Conservation (phyloP, 2,329 filamentous ascomycete species). For the Atkinsonella texensis region DNA sequence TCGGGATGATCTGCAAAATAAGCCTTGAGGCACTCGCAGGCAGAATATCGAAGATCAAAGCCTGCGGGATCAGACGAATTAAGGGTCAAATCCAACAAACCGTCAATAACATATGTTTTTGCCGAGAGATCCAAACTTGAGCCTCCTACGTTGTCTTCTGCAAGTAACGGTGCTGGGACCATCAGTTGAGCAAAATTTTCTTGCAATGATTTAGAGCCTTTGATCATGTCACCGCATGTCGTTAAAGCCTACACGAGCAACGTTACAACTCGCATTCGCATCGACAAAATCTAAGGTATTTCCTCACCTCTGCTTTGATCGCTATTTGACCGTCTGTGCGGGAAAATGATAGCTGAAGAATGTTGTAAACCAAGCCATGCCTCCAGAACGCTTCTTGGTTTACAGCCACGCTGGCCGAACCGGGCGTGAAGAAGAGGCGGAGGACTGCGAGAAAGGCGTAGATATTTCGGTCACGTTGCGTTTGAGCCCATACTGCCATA, state of each 20-base stretch:
- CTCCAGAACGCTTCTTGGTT: constrained; percentile 85
- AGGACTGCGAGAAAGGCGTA: constrained; percentile 83
- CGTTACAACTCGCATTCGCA: constrained; percentile 2
- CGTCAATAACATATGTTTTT: constrained; percentile 84
- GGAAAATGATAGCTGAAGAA: constrained; percentile 74
- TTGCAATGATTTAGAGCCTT: constrained; percentile 67
- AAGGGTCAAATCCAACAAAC: constrained; percentile 71
- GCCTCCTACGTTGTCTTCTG: constrained; percentile 21
- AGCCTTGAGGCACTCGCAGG: constrained; percentile 82
- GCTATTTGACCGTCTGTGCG: constrained; percentile 52
- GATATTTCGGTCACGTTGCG: constrained; percentile 76
- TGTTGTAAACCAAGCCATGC: constrained; percentile 64
- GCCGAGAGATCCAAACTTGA: constrained; percentile 37
- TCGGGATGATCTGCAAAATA: constrained; percentile 76
- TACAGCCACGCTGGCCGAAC: constrained; percentile 66
- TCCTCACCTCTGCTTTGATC: constrained; percentile 66
- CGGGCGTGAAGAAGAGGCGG: constrained; percentile 70
- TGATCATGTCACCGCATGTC: constrained; percentile 80
- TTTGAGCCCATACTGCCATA: constrained; percentile 61
- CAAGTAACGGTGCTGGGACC: constrained; percentile 49
- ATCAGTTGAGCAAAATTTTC: constrained; percentile 82
- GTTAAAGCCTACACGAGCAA: constrained; percentile 50
- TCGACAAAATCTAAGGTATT: constrained; percentile 5
- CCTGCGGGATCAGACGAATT: constrained; percentile 52
- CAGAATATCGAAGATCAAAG: constrained; percentile 72